phyloP scores from a whole-genome alignment of 2,329 filamentous ascomycete genomes.

The Colletotrichum sidae region DNA sequence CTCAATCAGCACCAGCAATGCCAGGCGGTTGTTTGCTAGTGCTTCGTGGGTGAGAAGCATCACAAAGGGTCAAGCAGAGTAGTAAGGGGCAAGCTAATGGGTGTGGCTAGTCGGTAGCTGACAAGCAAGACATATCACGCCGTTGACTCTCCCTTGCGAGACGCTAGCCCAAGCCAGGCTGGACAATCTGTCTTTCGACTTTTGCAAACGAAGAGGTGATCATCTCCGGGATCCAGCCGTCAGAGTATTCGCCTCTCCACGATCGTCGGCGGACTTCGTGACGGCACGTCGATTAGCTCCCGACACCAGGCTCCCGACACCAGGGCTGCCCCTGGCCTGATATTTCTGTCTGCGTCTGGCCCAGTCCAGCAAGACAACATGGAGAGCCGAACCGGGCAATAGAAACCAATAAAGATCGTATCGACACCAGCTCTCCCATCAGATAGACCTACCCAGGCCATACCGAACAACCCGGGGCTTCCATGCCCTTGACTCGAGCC shows the following conservation, averaged over 20 bases:
- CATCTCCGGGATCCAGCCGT: slow-evolving; percentile 15
- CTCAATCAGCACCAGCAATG: slow-evolving; percentile 32
- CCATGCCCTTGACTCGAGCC: slow-evolving; percentile 22
- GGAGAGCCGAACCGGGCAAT: not conserved
- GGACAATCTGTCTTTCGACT: no score
- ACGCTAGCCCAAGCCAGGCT: no score
- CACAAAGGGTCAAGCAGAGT: no score
- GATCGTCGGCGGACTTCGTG: slow-evolving; percentile 34
- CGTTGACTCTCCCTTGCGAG: slow-evolving; percentile 1
- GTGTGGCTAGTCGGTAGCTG: not conserved
- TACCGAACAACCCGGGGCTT: slow-evolving; percentile 14
- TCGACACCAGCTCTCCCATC: no score
- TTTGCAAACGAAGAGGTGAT: not conserved
- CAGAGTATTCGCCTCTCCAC: slow-evolving; percentile 27
- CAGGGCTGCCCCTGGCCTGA: slow-evolving; percentile 21
- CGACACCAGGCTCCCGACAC: slow-evolving; percentile 24
- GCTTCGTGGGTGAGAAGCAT: not conserved
- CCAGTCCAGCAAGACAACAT: not conserved
- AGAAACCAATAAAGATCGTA: not conserved
- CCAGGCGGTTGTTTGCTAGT: slow-evolving; percentile 2
- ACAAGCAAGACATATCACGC: slow-evolving; percentile 1
- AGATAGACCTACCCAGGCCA: not conserved
- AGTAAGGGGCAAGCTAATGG: no score
- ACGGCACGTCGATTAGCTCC: slow-evolving; percentile 34
- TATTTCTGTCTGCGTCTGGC: slow-evolving; percentile 6